Base-by-base conservation (phyloP, 495 filamentous ascomycete species). In the Xylaria scruposa region DNA sequence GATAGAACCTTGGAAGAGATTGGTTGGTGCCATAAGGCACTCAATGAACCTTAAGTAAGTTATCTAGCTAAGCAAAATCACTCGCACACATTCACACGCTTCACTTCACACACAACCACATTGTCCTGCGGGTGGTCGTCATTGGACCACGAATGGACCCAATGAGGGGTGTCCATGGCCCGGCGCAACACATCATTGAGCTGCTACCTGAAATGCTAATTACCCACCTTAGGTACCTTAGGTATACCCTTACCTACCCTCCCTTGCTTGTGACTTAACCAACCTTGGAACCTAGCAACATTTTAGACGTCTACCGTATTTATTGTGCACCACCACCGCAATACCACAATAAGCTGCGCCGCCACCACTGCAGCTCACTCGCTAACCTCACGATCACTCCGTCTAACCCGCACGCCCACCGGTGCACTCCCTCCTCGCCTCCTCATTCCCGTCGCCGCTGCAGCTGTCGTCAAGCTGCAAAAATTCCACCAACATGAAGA, bases 401-500 rank as follows among this genome's bases (percentile, higher is more conserved):
- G 24, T 26, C n/a, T 49, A 44, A 56, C 24, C 49, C 49, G 19
- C 68, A 36, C 29, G 17, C 47, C 44, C 59, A 51, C 69, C 29
- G 21, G 49, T 38, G 60, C 42, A 36, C 36, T 66, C 51, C 21
- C 46, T 49, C 44, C 38, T 42, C 38, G 2, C 12, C 38, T 42
- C 38, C 42, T 31, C 62, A 9, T 47, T 44, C 17, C 33, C 54
- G 42, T 58, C 40, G 15, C 47, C 60, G 51, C 69, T 49, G 75
- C 70, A 76, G 75, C 77, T 78, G 70, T 73, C 59, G 54, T 66
- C 54, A 73, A 77, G 78, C 81, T 83, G 80, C 81, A 47, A 72
- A 51, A 71, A 31, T 31, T 75, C 77, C 68, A 77, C 76, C 81
- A 83, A 58, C 68, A 86, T 86, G 85, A 86, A 85, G 83, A 78